Evolutionary conservation across 352 stramenopile species (phyloP), one percentile per base, ranked within the genome.

Genomic region (Peronospora destructor): DNA sequence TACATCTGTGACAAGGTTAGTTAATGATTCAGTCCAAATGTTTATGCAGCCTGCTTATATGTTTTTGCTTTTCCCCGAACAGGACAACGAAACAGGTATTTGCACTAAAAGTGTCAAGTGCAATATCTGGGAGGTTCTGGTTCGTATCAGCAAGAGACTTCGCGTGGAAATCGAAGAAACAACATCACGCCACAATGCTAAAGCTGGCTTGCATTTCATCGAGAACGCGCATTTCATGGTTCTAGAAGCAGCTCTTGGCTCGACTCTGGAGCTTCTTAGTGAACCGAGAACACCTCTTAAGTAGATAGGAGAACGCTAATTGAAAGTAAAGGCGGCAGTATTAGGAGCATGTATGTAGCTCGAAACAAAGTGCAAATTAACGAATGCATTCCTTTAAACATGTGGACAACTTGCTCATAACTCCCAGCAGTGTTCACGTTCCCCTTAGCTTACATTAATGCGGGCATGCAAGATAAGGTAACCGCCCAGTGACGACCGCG

Each of bases 1-100:
- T 50, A 49, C 23, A 83, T 90, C 16, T 66, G 78, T 17, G 78
- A 90, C 46, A 77, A 82, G 57, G 76, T 85, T 10, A 3, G 45
- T 61, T 34, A 23, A 52, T 45, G 23, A 35, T 51, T 11, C 4
- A 62, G 56, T 4, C 39, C 6, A 17, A 17, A 21, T 19, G 11
- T 39, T 14, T 3, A n/a, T 19, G 17, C 10, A 26, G 16, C 1
- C 28, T 41, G 5, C 3, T 39, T 25, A 9, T 0, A 16, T 43
- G 7, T 25, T n/a, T 53, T n/a, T 33, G 28, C 4, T 33, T 49
- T 4, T 11, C 38, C 10, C 10, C 47, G 9, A 34, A 43, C 19
- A 80, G 69, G 48, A 53, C 1, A 73, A 77, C 25, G 19, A 26
- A 29, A 72, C 68, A 2, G 66, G 68, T 5, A 50, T 78, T 49